phyloP scores from a whole-genome alignment of 805 yeast species.

The Pichia cabralensis region DNA sequence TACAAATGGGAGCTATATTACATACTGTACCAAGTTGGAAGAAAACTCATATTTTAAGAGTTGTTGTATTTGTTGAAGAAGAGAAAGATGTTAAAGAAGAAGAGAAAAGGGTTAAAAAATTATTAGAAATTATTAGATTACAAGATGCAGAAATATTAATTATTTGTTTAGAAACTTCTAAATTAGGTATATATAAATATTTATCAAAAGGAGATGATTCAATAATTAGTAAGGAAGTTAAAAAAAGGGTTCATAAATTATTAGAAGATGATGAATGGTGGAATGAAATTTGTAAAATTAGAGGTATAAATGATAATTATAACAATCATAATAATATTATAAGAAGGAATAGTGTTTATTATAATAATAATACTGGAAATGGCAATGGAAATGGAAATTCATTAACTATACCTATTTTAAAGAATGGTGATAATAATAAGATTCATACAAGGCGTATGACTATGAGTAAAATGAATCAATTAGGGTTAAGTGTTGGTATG shows the following conservation, averaged over 20 bases:
- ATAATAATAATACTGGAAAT: no score
- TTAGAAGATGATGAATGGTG: constrained; percentile 79
- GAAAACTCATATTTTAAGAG: constrained; percentile 59
- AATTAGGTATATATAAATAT: constrained; percentile 55
- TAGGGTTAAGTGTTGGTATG: constrained; percentile 9
- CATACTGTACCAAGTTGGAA: constrained; percentile 94
- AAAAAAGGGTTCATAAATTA: constrained; percentile 38
- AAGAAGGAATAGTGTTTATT: no score
- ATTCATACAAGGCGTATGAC: constrained; percentile 1
- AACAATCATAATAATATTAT: no score
- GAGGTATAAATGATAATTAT: no score
- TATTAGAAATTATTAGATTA: constrained; percentile 72
- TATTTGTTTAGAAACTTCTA: constrained; percentile 51
- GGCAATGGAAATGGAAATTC: no score
- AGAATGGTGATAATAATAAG: neutral
- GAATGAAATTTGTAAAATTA: constrained; percentile 26
- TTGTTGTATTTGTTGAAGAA: constrained; percentile 83
- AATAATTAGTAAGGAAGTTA: constrained; percentile 23
- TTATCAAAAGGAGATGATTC: constrained; percentile 57
- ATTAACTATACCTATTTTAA: neutral
- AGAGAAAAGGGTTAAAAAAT: constrained; percentile 42
- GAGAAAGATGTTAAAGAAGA: constrained; percentile 66
- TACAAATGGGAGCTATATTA: constrained; percentile 88
- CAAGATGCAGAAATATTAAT: constrained; percentile 67
- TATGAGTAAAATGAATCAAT: constrained; percentile 6